These are phyloP conservation scores for Diddensiella transvaalensis DNA, from an alignment of 805 yeast genomes.

Conservation along the genomic window DNA sequence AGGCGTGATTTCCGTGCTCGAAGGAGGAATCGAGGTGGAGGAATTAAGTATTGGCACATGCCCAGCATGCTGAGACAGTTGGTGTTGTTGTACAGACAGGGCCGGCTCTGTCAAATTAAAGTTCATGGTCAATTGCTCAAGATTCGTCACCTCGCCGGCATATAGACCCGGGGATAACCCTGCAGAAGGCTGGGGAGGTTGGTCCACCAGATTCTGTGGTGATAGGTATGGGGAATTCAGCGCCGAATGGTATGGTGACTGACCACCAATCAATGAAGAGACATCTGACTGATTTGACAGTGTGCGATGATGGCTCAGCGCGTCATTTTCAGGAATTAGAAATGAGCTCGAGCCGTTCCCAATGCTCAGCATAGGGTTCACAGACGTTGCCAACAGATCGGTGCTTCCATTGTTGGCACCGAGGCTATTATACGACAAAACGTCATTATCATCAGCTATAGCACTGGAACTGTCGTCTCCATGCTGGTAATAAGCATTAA, in stretches of 20 bases:
- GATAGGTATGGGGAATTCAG: slow-evolving; percentile 17
- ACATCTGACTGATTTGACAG: slow-evolving; percentile 15
- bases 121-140: slow-evolving; percentile 18
- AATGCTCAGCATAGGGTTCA: slow-evolving; percentile 5
- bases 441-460: neutral
- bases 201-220: slow-evolving; percentile 2
- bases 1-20: neutral
- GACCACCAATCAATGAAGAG: slow-evolving; percentile 10
- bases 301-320: slow-evolving; percentile 1
- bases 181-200: neutral
- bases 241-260: slow-evolving; percentile 21
- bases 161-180: neutral
- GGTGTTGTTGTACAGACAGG: neutral
- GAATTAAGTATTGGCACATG: neutral
- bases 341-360: neutral
- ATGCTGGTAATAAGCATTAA: neutral
- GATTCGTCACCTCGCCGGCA: slow-evolving; percentile 10
- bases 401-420: neutral
- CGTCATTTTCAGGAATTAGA: neutral
- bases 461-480: neutral
- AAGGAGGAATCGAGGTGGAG: neutral
- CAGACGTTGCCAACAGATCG: neutral
- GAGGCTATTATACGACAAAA: neutral
- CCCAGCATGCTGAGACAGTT: neutral
- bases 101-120: slow-evolving; percentile 12